A percentile compares a stretch with the other conserved stretches of the same genome.
phyloP scores from a whole-genome alignment of 202 grass and related monocot genomes.

The Carex sylvatica region DNA sequence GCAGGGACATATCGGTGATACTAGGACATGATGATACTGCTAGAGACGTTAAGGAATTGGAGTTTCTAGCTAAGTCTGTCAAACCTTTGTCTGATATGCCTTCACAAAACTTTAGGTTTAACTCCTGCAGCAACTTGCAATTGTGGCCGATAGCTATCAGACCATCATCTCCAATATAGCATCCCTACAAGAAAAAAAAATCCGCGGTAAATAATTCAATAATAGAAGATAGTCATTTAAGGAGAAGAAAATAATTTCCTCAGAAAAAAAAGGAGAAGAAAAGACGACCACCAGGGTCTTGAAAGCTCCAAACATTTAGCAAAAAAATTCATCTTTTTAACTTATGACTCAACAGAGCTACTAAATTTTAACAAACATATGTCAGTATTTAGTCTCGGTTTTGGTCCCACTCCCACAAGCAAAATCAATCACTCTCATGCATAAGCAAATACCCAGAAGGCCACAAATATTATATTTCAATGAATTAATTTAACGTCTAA shows the following conservation, averaged over 20 bases:
- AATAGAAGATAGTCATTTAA: neutral
- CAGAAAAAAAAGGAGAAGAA: neutral
- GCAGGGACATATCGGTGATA: conserved; percentile 77
- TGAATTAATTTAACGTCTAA: neutral
- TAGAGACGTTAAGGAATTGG: conserved; percentile 52
- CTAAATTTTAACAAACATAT: too few species aligned
- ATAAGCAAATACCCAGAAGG: neutral
- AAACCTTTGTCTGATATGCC: conserved; percentile 72
- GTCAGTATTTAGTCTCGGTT: neutral
- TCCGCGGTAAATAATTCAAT: neutral
- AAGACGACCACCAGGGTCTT: neutral
- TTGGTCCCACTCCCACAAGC: neutral
- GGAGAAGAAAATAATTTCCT: neutral
- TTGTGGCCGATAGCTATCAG: conserved; percentile 68
- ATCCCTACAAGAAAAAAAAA: conserved; percentile 55
- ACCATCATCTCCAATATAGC: conserved; percentile 82
- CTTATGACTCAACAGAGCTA: neutral
- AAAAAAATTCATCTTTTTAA: neutral
- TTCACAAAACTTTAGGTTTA: conserved; percentile 64
- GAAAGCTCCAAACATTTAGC: neutral
- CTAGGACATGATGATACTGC: conserved; percentile 53
- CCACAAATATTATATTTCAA: neutral
- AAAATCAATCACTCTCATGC: neutral
- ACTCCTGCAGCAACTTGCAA: conserved; percentile 60
- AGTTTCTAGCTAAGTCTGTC: conserved; percentile 57